A percentile compares a stretch with the other conserved stretches of the same genome.
These are phyloP conservation scores for Bjerkandera adusta DNA, from an alignment of 1,284 basidiomycete genomes.

Conservation along the genomic window DNA sequence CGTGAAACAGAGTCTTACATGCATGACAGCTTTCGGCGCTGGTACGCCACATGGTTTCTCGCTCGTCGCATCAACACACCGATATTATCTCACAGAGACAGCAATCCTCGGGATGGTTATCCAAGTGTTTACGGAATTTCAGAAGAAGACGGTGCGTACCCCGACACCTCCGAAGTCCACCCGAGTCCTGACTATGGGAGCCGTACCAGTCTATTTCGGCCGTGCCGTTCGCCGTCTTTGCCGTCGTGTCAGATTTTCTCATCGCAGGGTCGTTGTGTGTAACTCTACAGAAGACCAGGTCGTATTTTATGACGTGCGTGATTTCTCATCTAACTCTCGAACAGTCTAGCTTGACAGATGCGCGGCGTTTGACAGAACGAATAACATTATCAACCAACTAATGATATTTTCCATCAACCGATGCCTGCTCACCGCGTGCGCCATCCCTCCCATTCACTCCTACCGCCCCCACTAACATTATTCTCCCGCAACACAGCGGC, in stretches of 20 bases:
- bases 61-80: not conserved
- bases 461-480: not conserved
- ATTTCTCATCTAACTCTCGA: not conserved
- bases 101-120: constrained; percentile 10
- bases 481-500: not conserved
- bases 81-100: constrained; percentile 5
- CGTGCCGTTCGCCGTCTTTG: constrained; percentile 15
- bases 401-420: constrained; percentile 17
- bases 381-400: constrained; percentile 14
- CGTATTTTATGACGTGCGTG: constrained; percentile 16
- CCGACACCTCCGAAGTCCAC: not conserved
- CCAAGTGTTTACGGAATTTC: not conserved
- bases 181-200: not conserved
- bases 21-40: constrained; percentile 10
- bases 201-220: constrained; percentile 9
- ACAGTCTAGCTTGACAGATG: not conserved
- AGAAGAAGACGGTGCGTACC: constrained; percentile 8
- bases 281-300: constrained; percentile 11
- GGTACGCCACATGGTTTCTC: constrained; percentile 1
- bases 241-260: constrained; percentile 13
- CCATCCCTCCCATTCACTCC: not conserved
- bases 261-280: constrained; percentile 15
- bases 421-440: constrained; percentile 15
- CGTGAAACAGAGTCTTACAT: not conserved
- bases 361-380: constrained; percentile 6